phyloP scores from a whole-genome alignment of 345 rosid species.

The Populus pruinosa region DNA sequence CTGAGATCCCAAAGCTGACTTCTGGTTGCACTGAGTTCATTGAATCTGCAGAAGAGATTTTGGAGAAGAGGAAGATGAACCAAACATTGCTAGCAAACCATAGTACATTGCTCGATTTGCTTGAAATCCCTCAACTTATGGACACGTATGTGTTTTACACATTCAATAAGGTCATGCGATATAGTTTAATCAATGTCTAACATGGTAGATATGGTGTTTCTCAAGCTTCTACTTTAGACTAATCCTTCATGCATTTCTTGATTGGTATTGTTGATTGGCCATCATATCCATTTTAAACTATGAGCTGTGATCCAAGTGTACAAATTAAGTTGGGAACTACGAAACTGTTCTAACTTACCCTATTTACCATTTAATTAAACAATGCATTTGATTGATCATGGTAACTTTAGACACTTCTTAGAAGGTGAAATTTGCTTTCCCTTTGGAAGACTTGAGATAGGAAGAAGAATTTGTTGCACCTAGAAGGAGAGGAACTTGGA shows the following conservation, averaged over 20 bases:
- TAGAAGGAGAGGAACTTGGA: neutral
- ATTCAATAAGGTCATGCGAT: constrained; percentile 3
- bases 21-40: constrained; percentile 88
- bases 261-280: neutral
- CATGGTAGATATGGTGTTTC: neutral
- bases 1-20: constrained; percentile 69
- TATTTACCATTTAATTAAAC: neutral
- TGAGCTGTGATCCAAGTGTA: neutral
- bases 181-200: neutral
- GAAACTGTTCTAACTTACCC: neutral
- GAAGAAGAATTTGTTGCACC: neutral
- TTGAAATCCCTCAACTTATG: constrained; percentile 99
- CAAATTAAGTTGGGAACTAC: neutral
- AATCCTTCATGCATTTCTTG: constrained; percentile 3
- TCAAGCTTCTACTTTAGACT: neutral
- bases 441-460: neutral
- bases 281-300: neutral
- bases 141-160: constrained; percentile 70
- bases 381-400: neutral
- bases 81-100: constrained; percentile 84
- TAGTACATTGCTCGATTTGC: constrained; percentile 91
- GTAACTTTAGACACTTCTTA: neutral
- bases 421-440: neutral
- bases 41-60: constrained; percentile 77
- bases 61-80: constrained; percentile 95